Base-by-base conservation (phyloP, 2,329 filamentous ascomycete species). In the Pseudocercospora ulei region DNA sequence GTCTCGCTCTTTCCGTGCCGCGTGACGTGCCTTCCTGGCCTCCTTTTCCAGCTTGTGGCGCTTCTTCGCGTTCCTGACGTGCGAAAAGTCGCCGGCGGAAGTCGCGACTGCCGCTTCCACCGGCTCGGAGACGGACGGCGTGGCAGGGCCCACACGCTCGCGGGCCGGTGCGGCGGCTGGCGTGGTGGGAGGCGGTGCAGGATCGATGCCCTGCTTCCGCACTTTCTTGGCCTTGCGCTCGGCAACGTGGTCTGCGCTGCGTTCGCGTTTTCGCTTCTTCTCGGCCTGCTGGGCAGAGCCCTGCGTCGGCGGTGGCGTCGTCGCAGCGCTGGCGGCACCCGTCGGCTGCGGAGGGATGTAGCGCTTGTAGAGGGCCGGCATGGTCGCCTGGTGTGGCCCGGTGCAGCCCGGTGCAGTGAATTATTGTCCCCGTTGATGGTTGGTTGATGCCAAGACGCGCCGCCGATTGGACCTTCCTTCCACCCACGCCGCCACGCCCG, bases 301-400 rank as follows among this genome's bases (percentile, higher is more conserved):
- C 9, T 16, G 33, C 26, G 26, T 26, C 23, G 30, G 19, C 3
- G 28, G 19, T 7, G 16, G 26, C 12, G 22, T 23, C 18, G 20
- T 18, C 9, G 14, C 13, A n/a, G 25, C 13, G 7, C 19, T 27
- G 36, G 9, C n/a, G 4, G 17, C 7, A 18, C 20, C 19, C 19
- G 49, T 20, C 2, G 53, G 31, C 33, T 56, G 61, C 3, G 65
- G 61, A 36, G 68, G 66, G 26, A 65, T 64, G 49, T 69, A 68
- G 36, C 65, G 62, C 18, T 63, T 59, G 47, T 70, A 67, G 22
- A 70, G 61, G 31, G 62, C 60, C 37, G 60, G 48, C 63, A 42
- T 65, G 60, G 68, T 34, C n/a, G n/a, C n/a, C n/a, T n/a, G n/a
- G n/a, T n/a, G n/a, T n/a, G n/a, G n/a, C n/a, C n/a, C n/a, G n/a